phyloP scores from a whole-genome alignment of 192 early-diverging fungal genomes.

The Coemansia sp. region DNA sequence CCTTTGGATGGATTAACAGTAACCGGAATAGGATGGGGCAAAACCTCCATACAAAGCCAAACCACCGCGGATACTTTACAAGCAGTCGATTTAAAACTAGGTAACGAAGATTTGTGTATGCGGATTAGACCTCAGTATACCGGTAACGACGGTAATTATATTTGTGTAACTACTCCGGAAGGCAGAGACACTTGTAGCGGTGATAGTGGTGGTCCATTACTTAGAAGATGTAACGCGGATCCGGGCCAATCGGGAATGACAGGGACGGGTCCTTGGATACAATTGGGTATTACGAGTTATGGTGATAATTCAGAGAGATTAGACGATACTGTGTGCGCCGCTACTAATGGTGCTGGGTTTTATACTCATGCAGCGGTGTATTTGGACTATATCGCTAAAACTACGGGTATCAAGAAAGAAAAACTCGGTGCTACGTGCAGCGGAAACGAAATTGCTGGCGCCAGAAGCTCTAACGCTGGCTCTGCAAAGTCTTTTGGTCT shows the following conservation, averaged over 20 bases:
- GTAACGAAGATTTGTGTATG: slow-evolving; percentile 31
- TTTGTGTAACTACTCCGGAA: slow-evolving; percentile 51
- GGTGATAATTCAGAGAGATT: slow-evolving; percentile 31
- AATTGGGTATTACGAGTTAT: slow-evolving; percentile 54
- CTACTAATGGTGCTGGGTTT: slow-evolving; percentile 47
- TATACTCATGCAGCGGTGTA: slow-evolving; percentile 52
- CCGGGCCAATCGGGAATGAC: not conserved
- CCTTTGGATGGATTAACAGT: slow-evolving; percentile 30
- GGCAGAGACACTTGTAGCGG: slow-evolving; percentile 51
- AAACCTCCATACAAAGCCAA: slow-evolving; percentile 24
- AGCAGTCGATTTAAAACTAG: slow-evolving; percentile 29
- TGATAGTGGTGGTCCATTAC: slow-evolving; percentile 44
- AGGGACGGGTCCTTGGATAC: slow-evolving; percentile 40
- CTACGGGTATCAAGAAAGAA: slow-evolving; percentile 30
- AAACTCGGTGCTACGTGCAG: slow-evolving; percentile 32
- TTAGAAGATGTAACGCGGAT: slow-evolving; percentile 25
- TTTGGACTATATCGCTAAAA: slow-evolving; percentile 41
- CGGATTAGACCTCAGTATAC: slow-evolving; percentile 22
- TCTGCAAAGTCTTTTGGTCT: too few relatives aligned
- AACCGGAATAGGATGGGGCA: slow-evolving; percentile 54
- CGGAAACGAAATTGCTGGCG: slow-evolving; percentile 20
- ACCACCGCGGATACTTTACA: slow-evolving; percentile 26
- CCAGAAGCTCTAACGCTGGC: slow-evolving; percentile 3
- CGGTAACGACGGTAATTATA: slow-evolving; percentile 44
- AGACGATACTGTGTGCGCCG: slow-evolving; percentile 29